Percentiles rank a stretch among this genome's conserved stretches.
These are phyloP conservation scores for Rauvolfia tetraphylla DNA, from an alignment of 257 asterid genomes.

Conservation along the genomic window DNA sequence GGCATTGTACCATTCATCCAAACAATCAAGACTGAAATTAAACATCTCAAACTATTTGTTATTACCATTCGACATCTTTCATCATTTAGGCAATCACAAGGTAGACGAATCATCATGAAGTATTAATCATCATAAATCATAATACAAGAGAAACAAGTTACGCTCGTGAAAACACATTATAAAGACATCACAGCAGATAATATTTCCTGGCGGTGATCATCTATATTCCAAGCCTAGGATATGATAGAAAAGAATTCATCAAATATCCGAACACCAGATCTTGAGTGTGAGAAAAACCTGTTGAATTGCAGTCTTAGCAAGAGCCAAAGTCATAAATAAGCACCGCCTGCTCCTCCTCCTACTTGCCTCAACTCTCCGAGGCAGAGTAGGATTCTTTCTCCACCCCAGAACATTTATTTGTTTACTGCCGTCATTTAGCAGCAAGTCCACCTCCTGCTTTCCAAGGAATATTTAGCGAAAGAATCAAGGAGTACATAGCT, in stretches of 20 bases:
- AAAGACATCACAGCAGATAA: slow-evolving; percentile 9
- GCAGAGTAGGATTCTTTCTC: slow-evolving; percentile 68
- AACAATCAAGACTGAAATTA: neutral
- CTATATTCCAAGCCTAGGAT: neutral
- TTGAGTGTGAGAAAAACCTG: slow-evolving; percentile 57
- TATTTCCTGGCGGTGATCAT: neutral
- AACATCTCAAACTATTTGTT: neutral
- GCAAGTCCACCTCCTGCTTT: slow-evolving; percentile 94
- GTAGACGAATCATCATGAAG: neutral
- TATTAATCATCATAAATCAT: too few relatives aligned
- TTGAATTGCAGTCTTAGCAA: slow-evolving; percentile 70
- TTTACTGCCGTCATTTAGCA: slow-evolving; percentile 96
- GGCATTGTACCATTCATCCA: neutral
- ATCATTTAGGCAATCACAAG: neutral
- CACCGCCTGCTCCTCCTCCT: slow-evolving; percentile 96
- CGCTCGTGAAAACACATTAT: neutral
- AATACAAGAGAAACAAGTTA: neutral
- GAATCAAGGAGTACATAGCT: neutral
- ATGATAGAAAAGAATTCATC: slow-evolving; percentile 14
- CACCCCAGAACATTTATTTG: slow-evolving; percentile 87
- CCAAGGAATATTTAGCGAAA: slow-evolving; percentile 13
- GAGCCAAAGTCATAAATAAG: slow-evolving; percentile 90
- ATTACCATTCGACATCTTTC: neutral
- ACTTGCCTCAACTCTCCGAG: slow-evolving; percentile 97
- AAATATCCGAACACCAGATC: slow-evolving; percentile 12